A percentile compares a stretch with the other conserved stretches of the same genome.
phyloP scores from a whole-genome alignment of 306 rosid genomes.

The Inga leiocalycina region DNA sequence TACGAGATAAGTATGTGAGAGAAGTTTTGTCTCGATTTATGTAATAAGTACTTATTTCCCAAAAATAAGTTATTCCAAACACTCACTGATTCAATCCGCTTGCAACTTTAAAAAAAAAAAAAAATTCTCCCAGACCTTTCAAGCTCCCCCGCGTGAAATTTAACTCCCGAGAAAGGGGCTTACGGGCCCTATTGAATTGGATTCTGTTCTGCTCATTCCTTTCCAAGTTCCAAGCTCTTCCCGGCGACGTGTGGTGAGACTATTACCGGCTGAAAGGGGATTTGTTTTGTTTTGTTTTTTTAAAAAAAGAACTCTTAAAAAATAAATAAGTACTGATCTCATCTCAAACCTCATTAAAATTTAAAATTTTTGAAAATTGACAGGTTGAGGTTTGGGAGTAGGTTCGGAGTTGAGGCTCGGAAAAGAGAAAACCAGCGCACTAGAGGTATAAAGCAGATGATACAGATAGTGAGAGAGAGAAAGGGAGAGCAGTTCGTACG shows the following conservation, averaged over 20 bases:
- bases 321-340: neutral
- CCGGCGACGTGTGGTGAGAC: neutral
- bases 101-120: no score
- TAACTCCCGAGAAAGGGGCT: no score
- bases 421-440: constrained; percentile 8
- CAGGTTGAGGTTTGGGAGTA: constrained; percentile 31
- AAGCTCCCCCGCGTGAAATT: no score
- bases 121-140: no score
- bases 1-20: no score
- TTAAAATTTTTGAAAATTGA: neutral
- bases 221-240: neutral
- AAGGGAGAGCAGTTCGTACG: constrained; percentile 30
- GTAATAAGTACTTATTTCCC: no score
- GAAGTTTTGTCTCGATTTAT: no score
- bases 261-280: neutral
- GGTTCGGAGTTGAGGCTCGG: constrained; percentile 43
- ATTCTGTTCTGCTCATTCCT: neutral
- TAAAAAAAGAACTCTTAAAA: neutral
- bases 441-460: constrained; percentile 34
- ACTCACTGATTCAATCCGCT: no score
- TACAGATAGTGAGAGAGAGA: constrained; percentile 34
- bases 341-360: neutral
- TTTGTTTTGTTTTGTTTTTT: neutral
- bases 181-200: neutral
- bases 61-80: no score